phyloP scores from a whole-genome alignment of 2,329 filamentous ascomycete genomes.

The Ophiostoma sp. region DNA sequence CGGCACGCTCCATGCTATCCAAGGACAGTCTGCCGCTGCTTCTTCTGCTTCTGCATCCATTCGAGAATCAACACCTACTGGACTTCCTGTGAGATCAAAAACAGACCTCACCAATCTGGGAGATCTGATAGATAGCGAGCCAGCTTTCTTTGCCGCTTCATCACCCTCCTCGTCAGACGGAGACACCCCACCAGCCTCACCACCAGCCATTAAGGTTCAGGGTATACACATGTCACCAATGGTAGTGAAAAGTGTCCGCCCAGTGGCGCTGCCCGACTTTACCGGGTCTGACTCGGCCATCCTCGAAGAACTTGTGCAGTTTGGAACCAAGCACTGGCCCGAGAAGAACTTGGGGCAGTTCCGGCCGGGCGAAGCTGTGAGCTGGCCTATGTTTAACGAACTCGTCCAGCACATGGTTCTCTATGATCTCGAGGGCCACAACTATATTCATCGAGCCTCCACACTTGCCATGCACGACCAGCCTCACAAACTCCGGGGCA shows the following conservation, averaged over 20 bases:
- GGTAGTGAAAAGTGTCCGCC: neutral
- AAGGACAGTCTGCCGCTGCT: neutral
- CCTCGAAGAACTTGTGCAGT: neutral
- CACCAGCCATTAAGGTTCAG: neutral
- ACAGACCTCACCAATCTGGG: neutral
- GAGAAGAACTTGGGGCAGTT: conserved; percentile 7
- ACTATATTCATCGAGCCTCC: neutral
- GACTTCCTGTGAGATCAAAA: neutral
- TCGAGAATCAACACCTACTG: neutral
- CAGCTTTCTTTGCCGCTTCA: too few relatives aligned
- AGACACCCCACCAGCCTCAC: neutral
- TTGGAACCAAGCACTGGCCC: conserved; percentile 5
- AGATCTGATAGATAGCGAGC: too few relatives aligned
- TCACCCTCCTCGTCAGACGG: neutral
- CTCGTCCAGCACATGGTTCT: neutral
- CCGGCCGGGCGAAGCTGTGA: neutral
- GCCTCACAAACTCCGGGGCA: neutral
- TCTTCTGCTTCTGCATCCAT: neutral
- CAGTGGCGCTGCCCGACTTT: neutral
- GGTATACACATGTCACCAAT: neutral
- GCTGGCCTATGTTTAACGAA: conserved; percentile 1
- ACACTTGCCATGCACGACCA: neutral
- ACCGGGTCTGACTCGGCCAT: neutral
- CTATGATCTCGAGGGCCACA: neutral
- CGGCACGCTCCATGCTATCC: neutral